Evolutionary conservation across 2,329 filamentous ascomycete genomes (phyloP), one percentile per base, ranked within the genome.

Genomic region (Ascochyta lentis): DNA sequence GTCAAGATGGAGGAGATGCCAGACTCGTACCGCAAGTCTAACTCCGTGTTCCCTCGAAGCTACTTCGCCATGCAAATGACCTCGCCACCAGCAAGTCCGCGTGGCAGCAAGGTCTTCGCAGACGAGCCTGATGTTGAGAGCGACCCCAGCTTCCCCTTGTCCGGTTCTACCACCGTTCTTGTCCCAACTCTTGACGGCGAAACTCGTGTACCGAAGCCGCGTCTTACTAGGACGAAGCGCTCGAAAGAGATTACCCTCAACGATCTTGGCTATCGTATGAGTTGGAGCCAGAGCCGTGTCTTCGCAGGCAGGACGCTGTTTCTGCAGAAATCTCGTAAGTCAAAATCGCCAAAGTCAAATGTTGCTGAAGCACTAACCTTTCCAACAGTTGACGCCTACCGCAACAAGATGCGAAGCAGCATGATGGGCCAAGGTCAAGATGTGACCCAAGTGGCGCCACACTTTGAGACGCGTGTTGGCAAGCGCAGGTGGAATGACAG

Each of bases 51-150:
- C 69, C 94, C 93, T 8, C 89, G 92, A 43, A 93, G 91, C 53
- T 98, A 94, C 78, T 96, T 95, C 73, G 91, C 93, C 1, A 87
- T 92, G 39, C 92, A 97, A 78, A 96, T 96, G 92, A 91, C 94
- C 70, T 90, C 88, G 56, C 90, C 90, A 7, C 89, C 91, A 12
- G 89, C 90, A 0, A 90, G 87, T 49, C 87, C 90, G 1, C 88
- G 88, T 0, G 89, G 89, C 15, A 87, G 86, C 59, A 84, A 87
- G 33, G 93, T 92, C 75, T 92, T 93, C 74, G 82, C 86, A 51
- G 86, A 90, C 37, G 89, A 74, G 52, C 65, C 71, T n/a, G 72
- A 72, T 23, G 58, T 66, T 13, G 73, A 75, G 35, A 63, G 86
- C 33, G 82, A 86, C 23, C 75, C 76, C 13, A 70, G 64, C 54